phyloP scores from a whole-genome alignment of 2,329 filamentous ascomycete species.

The Xylaria hypoxylon region DNA sequence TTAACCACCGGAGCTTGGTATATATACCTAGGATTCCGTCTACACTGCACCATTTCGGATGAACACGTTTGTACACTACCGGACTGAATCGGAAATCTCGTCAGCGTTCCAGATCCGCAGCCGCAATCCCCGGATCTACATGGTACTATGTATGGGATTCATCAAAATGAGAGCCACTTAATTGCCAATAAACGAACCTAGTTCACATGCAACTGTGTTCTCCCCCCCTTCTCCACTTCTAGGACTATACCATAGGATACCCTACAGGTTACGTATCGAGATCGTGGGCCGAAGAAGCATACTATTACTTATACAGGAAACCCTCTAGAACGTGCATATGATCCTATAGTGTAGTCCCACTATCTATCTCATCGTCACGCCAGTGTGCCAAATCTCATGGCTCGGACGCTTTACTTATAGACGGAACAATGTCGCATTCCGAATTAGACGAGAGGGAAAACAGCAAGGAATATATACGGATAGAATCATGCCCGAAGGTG shows the following conservation, averaged over 20 bases:
- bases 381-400: conserved; percentile 4
- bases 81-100: conserved; percentile 30
- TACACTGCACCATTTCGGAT: neutral
- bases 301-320: neutral
- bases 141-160: neutral
- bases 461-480: conserved; percentile 7
- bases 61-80: conserved; percentile 1
- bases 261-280: conserved; percentile 25
- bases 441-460: neutral
- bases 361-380: conserved; percentile 12
- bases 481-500: conserved; percentile 4
- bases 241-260: conserved; percentile 15
- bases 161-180: conserved; percentile 26
- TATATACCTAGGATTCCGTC: conserved; percentile 11
- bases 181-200: conserved; percentile 18
- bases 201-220: conserved; percentile 15
- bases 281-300: conserved; percentile 6
- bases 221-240: conserved; percentile 21
- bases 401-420: neutral
- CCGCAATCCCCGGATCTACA: conserved; percentile 36
- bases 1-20: conserved; percentile 11
- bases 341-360: conserved; percentile 15
- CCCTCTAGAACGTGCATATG: neutral
- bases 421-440: conserved; percentile 4
- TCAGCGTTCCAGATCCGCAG: conserved; percentile 33